Conservation (phyloP, 2,329 filamentous ascomycete genomes). For the Fusarium humuli region DNA sequence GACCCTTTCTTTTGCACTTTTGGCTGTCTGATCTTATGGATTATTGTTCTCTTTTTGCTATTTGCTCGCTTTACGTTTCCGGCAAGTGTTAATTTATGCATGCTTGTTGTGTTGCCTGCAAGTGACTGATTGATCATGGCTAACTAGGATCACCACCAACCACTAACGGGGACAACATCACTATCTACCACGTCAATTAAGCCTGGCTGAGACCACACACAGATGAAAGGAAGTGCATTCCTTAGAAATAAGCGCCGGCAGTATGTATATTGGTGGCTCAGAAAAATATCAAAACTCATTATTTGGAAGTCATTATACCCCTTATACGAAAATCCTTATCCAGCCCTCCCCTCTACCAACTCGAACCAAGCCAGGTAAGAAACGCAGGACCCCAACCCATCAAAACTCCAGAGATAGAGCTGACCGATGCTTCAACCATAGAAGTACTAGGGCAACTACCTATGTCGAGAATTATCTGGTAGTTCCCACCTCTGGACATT, state of each 20-base stretch:
- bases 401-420: not conserved
- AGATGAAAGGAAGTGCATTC: not conserved
- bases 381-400: not conserved
- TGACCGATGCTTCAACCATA: too few relatives aligned
- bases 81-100: too few relatives aligned
- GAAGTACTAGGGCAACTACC: not conserved
- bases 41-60: not conserved
- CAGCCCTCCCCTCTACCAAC: not conserved
- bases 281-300: not conserved
- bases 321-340: not conserved
- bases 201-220: not conserved
- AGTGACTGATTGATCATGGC: not conserved
- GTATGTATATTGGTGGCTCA: not conserved
- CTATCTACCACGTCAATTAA: not conserved
- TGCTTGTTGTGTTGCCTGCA: not conserved
- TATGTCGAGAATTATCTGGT: slow-evolving; percentile 36
- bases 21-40: not conserved
- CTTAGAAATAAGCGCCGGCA: fast-evolving
- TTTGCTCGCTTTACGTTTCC: not conserved
- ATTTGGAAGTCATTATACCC: not conserved
- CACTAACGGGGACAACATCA: not conserved
- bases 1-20: slow-evolving; percentile 49
- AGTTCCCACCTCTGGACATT: slow-evolving; percentile 41
- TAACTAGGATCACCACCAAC: not conserved
- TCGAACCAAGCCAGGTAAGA: not conserved